Base-by-base conservation (phyloP, 225 moss, liverwort and hornwort genomes). In the Thuidium tamariscinum region DNA sequence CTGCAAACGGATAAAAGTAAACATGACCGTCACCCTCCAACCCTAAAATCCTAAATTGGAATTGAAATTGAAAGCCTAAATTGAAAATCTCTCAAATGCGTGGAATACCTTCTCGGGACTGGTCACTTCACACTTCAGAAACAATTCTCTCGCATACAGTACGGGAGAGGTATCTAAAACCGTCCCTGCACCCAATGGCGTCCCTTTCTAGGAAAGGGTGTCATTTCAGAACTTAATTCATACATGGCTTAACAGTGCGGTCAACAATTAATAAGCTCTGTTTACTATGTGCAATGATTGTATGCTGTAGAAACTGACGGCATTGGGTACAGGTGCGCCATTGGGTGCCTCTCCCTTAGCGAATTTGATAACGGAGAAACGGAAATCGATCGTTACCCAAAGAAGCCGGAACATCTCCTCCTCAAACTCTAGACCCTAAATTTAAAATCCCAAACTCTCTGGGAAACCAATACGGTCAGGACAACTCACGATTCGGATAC, bases 331-430 rank as follows among this genome's bases (percentile, higher is more conserved):
- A n/a, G n/a, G n/a, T n/a, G n/a, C n/a, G n/a, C n/a, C n/a, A n/a
- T n/a, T n/a, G n/a, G n/a, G n/a, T n/a, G n/a, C n/a, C n/a, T n/a
- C n/a, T n/a, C n/a, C n/a, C n/a, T n/a, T n/a, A 15, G 20, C 37
- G 46, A 74, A 74, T 36, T 26, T 18, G 48, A 20, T 67, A 54
- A 69, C 11, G 10, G 71, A 27, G 44, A 51, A 54, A 39, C 55
- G 25, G 79, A 73, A 60, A 49, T 34, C 86, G 82, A 73, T n/a
- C 88, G 86, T 41, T 84, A 94, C 96, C 93, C 74, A 34, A 96
- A 98, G 82, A 87, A 36, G 93, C 92, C 22, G 95, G 95, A 88
- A 95, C 66, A 57, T 77, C 64, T 69, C 79, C 69, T 42, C 46
- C 49, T 46, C 79, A 82, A 82, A 74, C 65, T 34, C 81, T 44